Evolutionary conservation across 148 eudicot genomes (phyloP).

Genomic region (Chenopodium berlandieri): DNA sequence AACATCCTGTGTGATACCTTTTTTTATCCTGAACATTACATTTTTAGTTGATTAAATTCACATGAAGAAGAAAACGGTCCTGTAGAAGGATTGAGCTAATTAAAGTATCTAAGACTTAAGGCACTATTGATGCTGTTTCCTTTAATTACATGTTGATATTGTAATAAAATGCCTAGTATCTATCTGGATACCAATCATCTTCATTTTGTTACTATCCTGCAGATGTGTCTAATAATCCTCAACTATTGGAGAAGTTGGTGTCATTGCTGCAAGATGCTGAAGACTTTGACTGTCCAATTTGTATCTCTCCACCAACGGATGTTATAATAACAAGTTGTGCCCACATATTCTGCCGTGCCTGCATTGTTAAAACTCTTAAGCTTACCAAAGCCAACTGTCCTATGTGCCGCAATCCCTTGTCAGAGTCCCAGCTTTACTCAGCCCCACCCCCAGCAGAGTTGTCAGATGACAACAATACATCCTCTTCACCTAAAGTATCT

Average conservation of each 20-base stretch:
- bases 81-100: not conserved
- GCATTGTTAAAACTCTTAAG: slow-evolving; percentile 76
- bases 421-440: slow-evolving; percentile 77
- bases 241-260: slow-evolving; percentile 70
- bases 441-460: slow-evolving; percentile 69
- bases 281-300: slow-evolving; percentile 93
- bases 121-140: not conserved
- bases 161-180: not conserved
- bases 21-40: not conserved
- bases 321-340: slow-evolving; percentile 77
- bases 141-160: not conserved
- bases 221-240: slow-evolving; percentile 88
- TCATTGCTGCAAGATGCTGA: slow-evolving; percentile 78
- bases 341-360: slow-evolving; percentile 75
- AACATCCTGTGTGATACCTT: not conserved
- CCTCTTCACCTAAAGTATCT: slow-evolving; percentile 38
- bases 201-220: slow-evolving; percentile 11
- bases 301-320: slow-evolving; percentile 81
- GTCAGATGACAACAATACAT: slow-evolving; percentile 29
- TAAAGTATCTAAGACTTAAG: not conserved
- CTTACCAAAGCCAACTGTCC: slow-evolving; percentile 69
- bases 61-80: not conserved
- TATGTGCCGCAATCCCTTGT: slow-evolving; percentile 75
- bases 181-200: not conserved
- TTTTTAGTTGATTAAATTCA: not conserved